Conservation (phyloP, 495 filamentous ascomycete species). For the Xylaria scruposa region DNA sequence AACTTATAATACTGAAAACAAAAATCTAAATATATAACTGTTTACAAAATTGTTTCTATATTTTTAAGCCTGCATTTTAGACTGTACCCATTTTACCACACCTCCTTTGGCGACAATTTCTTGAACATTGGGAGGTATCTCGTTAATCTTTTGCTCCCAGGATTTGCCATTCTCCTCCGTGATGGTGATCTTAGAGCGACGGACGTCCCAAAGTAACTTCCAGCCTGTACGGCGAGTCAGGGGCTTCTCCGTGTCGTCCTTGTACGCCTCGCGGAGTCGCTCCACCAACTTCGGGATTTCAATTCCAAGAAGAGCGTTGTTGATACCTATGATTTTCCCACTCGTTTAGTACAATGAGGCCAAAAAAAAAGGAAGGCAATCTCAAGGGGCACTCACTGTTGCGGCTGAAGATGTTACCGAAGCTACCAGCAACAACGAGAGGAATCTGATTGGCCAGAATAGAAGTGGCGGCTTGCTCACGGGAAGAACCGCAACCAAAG, state of each 20-base stretch:
- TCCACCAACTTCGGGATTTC: constrained; percentile 78
- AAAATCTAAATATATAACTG: no score
- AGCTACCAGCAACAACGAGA: constrained; percentile 83
- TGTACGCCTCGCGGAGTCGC: constrained; percentile 71
- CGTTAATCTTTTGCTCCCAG: constrained; percentile 85
- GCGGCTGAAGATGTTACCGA: constrained; percentile 86
- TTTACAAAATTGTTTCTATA: no score
- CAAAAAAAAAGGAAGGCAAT: neutral
- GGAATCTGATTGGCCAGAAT: constrained; percentile 86
- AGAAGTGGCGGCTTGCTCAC: constrained; percentile 90
- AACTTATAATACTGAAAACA: no score
- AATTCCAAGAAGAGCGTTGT: constrained; percentile 86
- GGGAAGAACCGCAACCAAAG: constrained; percentile 82
- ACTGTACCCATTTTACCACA: constrained; percentile 78
- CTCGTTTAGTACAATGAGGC: neutral
- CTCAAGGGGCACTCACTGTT: constrained; percentile 56
- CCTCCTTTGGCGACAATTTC: constrained; percentile 85
- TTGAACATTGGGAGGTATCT: constrained; percentile 88
- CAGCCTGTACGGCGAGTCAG: constrained; percentile 86
- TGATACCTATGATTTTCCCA: constrained; percentile 59
- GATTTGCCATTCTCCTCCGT: constrained; percentile 64
- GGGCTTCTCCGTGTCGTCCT: constrained; percentile 54
- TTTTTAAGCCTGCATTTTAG: neutral
- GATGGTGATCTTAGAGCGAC: constrained; percentile 69
- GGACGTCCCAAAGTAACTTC: constrained; percentile 86